Percentiles rank a stretch among this genome's conserved stretches.
Conservation (phyloP, 768 basidiomycete species). For the Asterophora lycoperdoides region DNA sequence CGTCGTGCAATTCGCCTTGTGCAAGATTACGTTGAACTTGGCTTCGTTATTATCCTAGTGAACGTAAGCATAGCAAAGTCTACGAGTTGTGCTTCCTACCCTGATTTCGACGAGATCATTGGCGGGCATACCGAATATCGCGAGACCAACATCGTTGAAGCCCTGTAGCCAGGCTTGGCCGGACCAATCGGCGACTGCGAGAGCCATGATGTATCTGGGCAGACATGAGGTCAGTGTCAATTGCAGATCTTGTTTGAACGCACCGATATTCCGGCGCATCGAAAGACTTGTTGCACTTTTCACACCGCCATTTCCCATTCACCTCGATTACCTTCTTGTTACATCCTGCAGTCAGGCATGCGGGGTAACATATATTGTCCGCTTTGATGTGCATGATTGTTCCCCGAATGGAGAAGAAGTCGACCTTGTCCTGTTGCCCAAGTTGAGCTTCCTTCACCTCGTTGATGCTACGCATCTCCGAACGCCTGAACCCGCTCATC, state of each 20-base stretch:
- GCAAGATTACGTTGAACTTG: constrained; percentile 55
- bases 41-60: constrained; percentile 55
- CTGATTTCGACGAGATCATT: constrained; percentile 74
- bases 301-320: constrained; percentile 81
- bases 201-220: constrained; percentile 69
- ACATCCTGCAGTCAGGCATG: constrained; percentile 76
- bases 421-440: constrained; percentile 71
- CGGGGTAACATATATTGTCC: constrained; percentile 83
- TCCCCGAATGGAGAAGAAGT: constrained; percentile 77
- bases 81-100: constrained; percentile 33
- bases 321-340: constrained; percentile 84
- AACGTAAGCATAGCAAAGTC: constrained; percentile 1
- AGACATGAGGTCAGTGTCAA: constrained; percentile 4
- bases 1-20: constrained; percentile 59
- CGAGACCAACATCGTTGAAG: constrained; percentile 87
- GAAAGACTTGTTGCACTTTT: constrained; percentile 80
- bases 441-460: constrained; percentile 77
- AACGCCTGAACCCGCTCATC: constrained; percentile 53
- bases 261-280: constrained; percentile 78
- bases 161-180: constrained; percentile 90
- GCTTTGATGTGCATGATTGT: constrained; percentile 85
- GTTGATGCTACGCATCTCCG: constrained; percentile 66
- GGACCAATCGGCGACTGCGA: constrained; percentile 88
- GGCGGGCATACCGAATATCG: constrained; percentile 73
- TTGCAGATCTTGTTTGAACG: constrained; percentile 20